Percentiles rank a stretch among this genome's conserved stretches.
phyloP scores from a whole-genome alignment of 768 basidiomycete genomes.

The Melanogaster broomeanus region DNA sequence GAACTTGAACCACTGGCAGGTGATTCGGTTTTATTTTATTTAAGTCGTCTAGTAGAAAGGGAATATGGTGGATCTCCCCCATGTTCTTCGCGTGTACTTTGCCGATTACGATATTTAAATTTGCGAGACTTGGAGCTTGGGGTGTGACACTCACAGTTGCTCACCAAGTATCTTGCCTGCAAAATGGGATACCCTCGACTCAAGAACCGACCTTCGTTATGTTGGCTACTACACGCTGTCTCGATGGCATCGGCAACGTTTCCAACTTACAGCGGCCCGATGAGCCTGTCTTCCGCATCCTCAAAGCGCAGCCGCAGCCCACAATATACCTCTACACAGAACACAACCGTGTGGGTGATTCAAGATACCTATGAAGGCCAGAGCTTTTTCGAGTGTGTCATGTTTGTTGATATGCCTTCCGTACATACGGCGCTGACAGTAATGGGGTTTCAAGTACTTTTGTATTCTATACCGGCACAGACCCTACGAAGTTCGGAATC shows the following conservation, averaged over 20 bases:
- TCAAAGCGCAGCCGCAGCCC: conserved; percentile 19
- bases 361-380: conserved; percentile 67
- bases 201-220: conserved; percentile 9
- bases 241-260: conserved; percentile 10
- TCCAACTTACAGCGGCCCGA: neutral
- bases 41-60: too few species aligned
- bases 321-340: conserved; percentile 5
- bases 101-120: conserved; percentile 13
- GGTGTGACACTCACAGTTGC: too few species aligned
- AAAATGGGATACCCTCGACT: conserved; percentile 12
- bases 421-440: conserved; percentile 3
- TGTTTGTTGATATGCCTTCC: neutral
- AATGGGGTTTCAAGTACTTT: conserved; percentile 44
- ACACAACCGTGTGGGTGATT: conserved; percentile 62
- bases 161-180: neutral
- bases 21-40: too few species aligned
- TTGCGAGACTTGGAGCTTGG: too few species aligned
- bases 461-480: conserved; percentile 56
- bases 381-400: conserved; percentile 68
- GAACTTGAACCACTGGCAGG: too few species aligned
- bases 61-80: too few species aligned
- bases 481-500: conserved; percentile 60
- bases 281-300: neutral
- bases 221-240: conserved; percentile 13
- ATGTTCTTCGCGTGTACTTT: conserved; percentile 18